Base-by-base conservation (phyloP, 345 rosid genomes). In the Odontarrhena argentea region DNA sequence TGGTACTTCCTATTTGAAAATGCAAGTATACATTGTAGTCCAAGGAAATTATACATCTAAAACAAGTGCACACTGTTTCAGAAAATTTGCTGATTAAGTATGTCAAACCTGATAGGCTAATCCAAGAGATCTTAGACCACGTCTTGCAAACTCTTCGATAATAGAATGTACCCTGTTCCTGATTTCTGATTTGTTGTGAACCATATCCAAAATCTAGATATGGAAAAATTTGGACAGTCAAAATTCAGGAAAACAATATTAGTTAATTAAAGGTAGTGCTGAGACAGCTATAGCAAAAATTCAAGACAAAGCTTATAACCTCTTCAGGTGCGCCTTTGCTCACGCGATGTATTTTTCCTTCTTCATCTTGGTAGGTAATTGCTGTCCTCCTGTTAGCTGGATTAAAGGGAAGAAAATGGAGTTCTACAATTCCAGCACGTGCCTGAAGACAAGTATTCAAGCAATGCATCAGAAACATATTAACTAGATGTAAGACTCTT, bases 271-370 rank as follows among this genome's bases (percentile, higher is more conserved):
- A 4, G 6, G 36, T 10, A 10, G 25, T 55, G 54, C 12, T 1
- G n/a, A 1, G 13, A 9, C 7, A 63, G 30, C 12, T 30, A 48
- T 3, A 36, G 28, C 18, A 15, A 40, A 56, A 65, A 52, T 26
- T 47, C 5, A 35, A 7, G 13, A 28, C 3, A 36, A 25, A 53
- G 38, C 43, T 18, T 38, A 14, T 44, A 61, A 87, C 96, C 95
- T 90, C 92, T 61, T 90, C 97, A 3, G 96, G 98, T 10, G 98
- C 98, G 46, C 98, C 98, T 90, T 93, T 93, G 90, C 96, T 93
- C 49, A 81, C 90, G 50, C 97, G 78, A 54, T 90, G 89, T 97
- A 87, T 84, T 53, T 82, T 81, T 34, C 92, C 90, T 43, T 71
- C 59, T 51, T 72, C 78, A 57, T 89, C 98, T n/a, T 77, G 5